phyloP scores from a whole-genome alignment of 148 eudicot species.

The Diospyros lotus region DNA sequence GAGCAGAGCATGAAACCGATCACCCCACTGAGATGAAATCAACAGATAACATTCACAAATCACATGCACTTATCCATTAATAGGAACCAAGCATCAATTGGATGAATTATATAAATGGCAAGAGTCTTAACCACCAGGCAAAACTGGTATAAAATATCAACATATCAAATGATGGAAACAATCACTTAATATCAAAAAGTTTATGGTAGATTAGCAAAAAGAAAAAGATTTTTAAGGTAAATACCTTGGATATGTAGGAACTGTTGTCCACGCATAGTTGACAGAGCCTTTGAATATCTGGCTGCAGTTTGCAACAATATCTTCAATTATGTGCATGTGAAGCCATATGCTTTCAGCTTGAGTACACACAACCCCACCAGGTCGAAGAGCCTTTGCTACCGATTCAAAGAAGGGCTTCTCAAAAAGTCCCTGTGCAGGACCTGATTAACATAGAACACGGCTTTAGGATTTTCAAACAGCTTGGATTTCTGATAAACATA shows the following conservation, averaged over 20 bases:
- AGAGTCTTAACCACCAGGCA: background rate
- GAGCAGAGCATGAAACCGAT: slow-evolving; percentile 99
- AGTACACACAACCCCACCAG: slow-evolving; percentile 94
- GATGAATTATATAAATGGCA: too few species aligned
- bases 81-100: background rate
- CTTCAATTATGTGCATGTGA: slow-evolving; percentile 98
- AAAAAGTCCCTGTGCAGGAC: slow-evolving; percentile 93
- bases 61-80: background rate
- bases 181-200: too few species aligned
- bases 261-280: slow-evolving; percentile 98
- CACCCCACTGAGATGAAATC: slow-evolving; percentile 62
- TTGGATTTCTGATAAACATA: background rate
- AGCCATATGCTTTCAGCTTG: slow-evolving; percentile 99
- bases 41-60: background rate
- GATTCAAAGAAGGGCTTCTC: slow-evolving; percentile 91
- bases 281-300: slow-evolving; percentile 89
- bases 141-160: background rate
- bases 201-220: background rate
- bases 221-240: background rate
- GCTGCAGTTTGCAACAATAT: slow-evolving; percentile 81
- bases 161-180: background rate
- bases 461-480: background rate
- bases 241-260: slow-evolving; percentile 95
- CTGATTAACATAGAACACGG: slow-evolving; percentile 29
- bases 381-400: slow-evolving; percentile 89